Evolutionary conservation across 2,329 filamentous ascomycete species (phyloP), one percentile per base, ranked within the genome.

Genomic region (Aspergillus viridinutans): DNA sequence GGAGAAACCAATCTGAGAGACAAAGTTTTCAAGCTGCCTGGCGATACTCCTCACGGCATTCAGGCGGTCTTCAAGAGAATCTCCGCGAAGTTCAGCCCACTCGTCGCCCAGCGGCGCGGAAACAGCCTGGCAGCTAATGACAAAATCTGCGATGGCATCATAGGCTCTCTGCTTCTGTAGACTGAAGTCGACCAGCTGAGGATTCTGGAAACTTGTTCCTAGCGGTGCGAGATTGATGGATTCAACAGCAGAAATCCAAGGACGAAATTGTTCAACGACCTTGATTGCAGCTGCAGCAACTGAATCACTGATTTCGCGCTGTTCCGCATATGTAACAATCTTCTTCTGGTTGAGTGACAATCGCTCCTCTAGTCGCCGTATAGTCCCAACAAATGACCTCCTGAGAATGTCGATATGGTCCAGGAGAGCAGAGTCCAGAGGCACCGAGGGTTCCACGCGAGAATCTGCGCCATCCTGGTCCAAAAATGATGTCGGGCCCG

Each of bases 161-260:
- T 97, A 97, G 20, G 96, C 81, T 65, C 89, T 90, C 73, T 99
- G 94, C 75, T 97, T 97, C 72, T 96, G 90, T 32, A 87, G 84
- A 67, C 87, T 88, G 72, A 97, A 97, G 65, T 97, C 94, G 50
- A 86, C 83, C 32, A 97, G 78, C 65, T 95, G 90, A 0, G 92
- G 91, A 47, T 89, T 93, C 70, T 93, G 90, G 63, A 92, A 88
- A 57, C 83, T 87, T 57, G 88, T 88, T 43, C 87, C 88, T 2
- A 97, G 78, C 0, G 89, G 85, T 0, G 90, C 88, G 14, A 99
- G 82, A 66, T 97, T 92, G 72, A 97, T 90, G 2, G 92, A 96
- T 74, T 99, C 94, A 53, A 97, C 86, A 64, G 90, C 86, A 10
- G 90, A 85, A 59, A 96, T 87, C 88, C 92, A 99, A 8, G 90